Conservation (phyloP, 108 stramenopile genomes). For the Poteriospumella lacustris region DNA sequence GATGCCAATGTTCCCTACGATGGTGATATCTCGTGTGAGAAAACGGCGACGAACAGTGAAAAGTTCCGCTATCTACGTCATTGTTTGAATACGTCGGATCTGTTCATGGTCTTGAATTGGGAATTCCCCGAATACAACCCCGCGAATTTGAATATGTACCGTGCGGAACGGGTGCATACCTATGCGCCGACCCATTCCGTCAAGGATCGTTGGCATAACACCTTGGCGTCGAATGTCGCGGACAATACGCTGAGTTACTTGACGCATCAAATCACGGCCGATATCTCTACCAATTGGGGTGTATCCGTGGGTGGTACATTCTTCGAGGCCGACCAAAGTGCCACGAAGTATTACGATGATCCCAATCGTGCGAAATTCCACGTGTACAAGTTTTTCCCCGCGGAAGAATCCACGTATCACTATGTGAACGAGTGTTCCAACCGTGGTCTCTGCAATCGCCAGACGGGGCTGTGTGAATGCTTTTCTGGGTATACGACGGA, state of each 20-base stretch:
- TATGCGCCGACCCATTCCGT: background rate
- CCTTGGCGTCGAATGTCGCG: no score
- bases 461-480: conserved; percentile 46
- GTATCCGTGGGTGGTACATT: background rate
- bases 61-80: background rate
- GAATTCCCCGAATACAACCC: conserved; percentile 16
- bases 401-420: conserved; percentile 38
- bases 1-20: background rate
- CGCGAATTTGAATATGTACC: conserved; percentile 15
- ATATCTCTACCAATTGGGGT: conserved; percentile 22
- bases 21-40: conserved; percentile 30
- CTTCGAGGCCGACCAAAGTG: background rate
- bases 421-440: conserved; percentile 43
- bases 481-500: conserved; percentile 46
- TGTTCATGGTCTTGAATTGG: conserved; percentile 14
- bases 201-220: background rate
- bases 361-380: no score
- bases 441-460: conserved; percentile 43
- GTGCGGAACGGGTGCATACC: background rate
- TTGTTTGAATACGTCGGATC: conserved; percentile 23
- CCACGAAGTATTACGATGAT: no score
- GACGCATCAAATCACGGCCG: conserved; percentile 10
- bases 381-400: no score
- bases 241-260: background rate
- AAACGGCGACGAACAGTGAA: background rate